Evolutionary conservation across 1,284 basidiomycete genomes (phyloP), one percentile per base, ranked within the genome.

Genomic region (Ganoderma resinaceum): DNA sequence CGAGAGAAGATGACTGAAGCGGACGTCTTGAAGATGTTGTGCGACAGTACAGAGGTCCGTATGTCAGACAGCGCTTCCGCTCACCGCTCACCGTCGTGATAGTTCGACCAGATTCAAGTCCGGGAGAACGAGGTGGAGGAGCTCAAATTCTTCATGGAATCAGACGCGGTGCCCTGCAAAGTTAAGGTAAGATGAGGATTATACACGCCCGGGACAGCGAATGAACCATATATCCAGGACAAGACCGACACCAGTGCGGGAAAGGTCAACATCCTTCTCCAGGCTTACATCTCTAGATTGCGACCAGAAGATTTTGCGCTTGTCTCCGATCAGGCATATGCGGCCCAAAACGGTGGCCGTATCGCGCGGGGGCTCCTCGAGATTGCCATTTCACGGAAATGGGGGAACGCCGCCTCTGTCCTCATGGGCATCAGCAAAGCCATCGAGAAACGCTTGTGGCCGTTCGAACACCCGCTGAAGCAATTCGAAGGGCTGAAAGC

Each of bases 21-120:
- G 1, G 97, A 99, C 80, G 89, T 96, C 31, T 86, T 99, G 61
- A 86, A 82, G 7, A 90, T 99, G 89, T 86, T 99, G 46, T 91
- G 95, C 72, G 89, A 89, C 83, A 97, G 96, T 67, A 96, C 95
- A 12, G 98, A 99, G 85, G 95, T 95, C 70, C 68, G 49, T 63
- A 66, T 46, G 8, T 12, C 37, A 2, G 14, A 60, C 35, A 38
- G 12, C 11, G 37, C 29, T 20, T 5, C 23, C 1, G 33, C 16
- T 59, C n/a, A 37, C 33, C 6, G 5, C 37, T 58, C 29, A 58
- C 31, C 67, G 18, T 33, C 42, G 49, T 26, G 37, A 26, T 65
- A 97, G 93, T 99, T 99, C 77, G 90, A 95, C 69, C 98, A 99
- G 84, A 92, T 99, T 62, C 94, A 98, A 83, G 84, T 96, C 8